Evolutionary conservation across 2,329 filamentous ascomycete genomes (phyloP).

Genomic region (Ophiosphaerella narmari): DNA sequence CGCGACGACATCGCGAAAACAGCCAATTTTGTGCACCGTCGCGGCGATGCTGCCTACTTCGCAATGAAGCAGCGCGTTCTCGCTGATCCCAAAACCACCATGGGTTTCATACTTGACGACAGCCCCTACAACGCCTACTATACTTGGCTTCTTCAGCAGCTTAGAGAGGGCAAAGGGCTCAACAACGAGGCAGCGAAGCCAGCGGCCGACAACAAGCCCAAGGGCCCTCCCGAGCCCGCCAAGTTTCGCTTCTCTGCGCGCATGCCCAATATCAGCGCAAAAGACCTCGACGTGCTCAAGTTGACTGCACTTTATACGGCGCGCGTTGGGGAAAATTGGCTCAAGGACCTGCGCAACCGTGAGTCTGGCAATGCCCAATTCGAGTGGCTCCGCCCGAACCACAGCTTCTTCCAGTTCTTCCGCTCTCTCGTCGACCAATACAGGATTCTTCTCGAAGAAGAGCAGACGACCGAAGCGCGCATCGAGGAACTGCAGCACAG

Average conservation of each 20-base stretch:
- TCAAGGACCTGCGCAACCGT: constrained; percentile 85
- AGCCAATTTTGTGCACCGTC: constrained; percentile 82
- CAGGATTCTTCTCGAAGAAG: constrained; percentile 74
- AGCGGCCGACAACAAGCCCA: constrained; percentile 64
- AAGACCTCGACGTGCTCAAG: constrained; percentile 76
- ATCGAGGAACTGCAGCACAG: constrained; percentile 75
- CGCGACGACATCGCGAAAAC: constrained; percentile 89
- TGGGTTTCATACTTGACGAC: constrained; percentile 78
- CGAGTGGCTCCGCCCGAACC: constrained; percentile 91
- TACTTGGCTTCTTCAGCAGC: constrained; percentile 85
- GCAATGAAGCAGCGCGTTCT: constrained; percentile 84
- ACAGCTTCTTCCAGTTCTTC: constrained; percentile 96
- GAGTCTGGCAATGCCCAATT: constrained; percentile 93
- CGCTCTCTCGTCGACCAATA: constrained; percentile 93
- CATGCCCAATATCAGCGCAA: constrained; percentile 96
- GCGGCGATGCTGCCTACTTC: constrained; percentile 72
- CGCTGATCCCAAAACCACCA: constrained; percentile 84
- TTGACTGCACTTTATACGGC: constrained; percentile 91
- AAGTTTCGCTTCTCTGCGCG: constrained; percentile 93
- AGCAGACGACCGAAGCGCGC: constrained; percentile 72
- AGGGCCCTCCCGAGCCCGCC: constrained; percentile 81
- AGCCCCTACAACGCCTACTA: constrained; percentile 92
- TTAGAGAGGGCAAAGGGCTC: constrained; percentile 80
- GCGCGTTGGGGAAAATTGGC: constrained; percentile 88
- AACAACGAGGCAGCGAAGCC: constrained; percentile 16